Evolutionary conservation across 495 filamentous ascomycete genomes (phyloP).

Genomic region (Friedmanniomyces simplex): DNA sequence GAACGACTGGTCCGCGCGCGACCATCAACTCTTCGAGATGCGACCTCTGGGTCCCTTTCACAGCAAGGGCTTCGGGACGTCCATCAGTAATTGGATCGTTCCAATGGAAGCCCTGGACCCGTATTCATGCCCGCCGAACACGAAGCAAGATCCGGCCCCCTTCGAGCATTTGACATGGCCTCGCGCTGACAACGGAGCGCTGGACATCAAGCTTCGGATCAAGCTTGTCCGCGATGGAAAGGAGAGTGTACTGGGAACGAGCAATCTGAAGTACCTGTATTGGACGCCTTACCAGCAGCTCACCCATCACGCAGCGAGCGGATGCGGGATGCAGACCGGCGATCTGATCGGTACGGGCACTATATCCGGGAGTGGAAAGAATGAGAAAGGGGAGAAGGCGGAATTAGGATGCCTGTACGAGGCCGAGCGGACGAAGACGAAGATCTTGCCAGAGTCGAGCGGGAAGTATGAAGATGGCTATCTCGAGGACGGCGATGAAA

Average conservation of each 20-base stretch:
- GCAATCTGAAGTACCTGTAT: constrained; percentile 24
- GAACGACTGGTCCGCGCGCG: constrained; percentile 27
- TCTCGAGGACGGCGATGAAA: constrained; percentile 25
- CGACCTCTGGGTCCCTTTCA: constrained; percentile 25
- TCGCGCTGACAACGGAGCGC: constrained; percentile 6
- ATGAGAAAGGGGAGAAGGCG: constrained; percentile 9
- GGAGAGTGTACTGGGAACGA: constrained; percentile 9
- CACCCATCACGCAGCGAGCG: constrained; percentile 22
- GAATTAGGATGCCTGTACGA: constrained; percentile 26
- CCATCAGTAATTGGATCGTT: constrained; percentile 24
- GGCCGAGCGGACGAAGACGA: constrained; percentile 18
- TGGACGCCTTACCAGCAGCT: constrained; percentile 27
- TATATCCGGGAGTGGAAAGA: constrained; percentile 17
- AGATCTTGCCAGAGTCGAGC: constrained; percentile 9
- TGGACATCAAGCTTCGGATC: constrained; percentile 20
- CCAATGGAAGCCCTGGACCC: constrained; percentile 24
- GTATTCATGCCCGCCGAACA: constrained; percentile 16
- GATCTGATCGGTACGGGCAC: constrained; percentile 27
- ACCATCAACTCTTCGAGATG: constrained; percentile 26
- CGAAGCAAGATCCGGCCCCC: constrained; percentile 17
- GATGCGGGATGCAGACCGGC: constrained; percentile 21
- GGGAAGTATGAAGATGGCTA: constrained; percentile 19
- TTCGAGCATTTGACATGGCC: constrained; percentile 22
- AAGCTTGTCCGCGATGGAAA: constrained; percentile 16
- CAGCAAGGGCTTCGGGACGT: constrained; percentile 24